These are phyloP conservation scores for Phlebiopsis gigantea DNA, from an alignment of 768 basidiomycete genomes.

Conservation along the genomic window DNA sequence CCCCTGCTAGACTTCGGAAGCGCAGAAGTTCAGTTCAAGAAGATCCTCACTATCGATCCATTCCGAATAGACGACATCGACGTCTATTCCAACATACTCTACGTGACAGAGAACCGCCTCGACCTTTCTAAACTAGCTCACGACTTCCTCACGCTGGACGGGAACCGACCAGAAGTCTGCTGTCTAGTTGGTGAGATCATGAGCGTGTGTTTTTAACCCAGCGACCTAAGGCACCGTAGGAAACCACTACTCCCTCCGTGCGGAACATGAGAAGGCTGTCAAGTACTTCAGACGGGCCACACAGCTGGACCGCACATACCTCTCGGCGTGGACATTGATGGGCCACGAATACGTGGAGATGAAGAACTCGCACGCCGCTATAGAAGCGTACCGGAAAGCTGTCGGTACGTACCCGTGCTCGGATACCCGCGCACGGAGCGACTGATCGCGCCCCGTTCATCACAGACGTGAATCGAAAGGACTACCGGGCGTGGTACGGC, in stretches of 20 bases:
- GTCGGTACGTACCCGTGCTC: constrained; percentile 65
- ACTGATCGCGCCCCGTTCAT: constrained; percentile 8
- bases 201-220: neutral
- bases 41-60: constrained; percentile 75
- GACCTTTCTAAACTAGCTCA: constrained; percentile 91
- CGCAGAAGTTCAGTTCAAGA: constrained; percentile 82
- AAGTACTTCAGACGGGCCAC: constrained; percentile 93
- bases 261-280: constrained; percentile 94
- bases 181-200: constrained; percentile 78
- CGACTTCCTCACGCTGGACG: constrained; percentile 83
- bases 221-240: constrained; percentile 41
- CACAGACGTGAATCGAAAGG: constrained; percentile 90
- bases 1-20: constrained; percentile 69
- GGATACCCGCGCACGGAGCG: neutral
- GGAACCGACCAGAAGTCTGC: constrained; percentile 94
- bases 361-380: constrained; percentile 99
- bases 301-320: constrained; percentile 90
- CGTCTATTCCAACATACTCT: constrained; percentile 93
- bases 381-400: constrained; percentile 94
- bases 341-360: constrained; percentile 98
- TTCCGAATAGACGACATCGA: constrained; percentile 93
- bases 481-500: constrained; percentile 98
- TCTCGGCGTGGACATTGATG: constrained; percentile 98
- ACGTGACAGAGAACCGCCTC: constrained; percentile 84
- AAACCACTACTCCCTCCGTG: constrained; percentile 93